phyloP scores from a whole-genome alignment of 805 yeast genomes.

The Suhomyces pyralidae region DNA sequence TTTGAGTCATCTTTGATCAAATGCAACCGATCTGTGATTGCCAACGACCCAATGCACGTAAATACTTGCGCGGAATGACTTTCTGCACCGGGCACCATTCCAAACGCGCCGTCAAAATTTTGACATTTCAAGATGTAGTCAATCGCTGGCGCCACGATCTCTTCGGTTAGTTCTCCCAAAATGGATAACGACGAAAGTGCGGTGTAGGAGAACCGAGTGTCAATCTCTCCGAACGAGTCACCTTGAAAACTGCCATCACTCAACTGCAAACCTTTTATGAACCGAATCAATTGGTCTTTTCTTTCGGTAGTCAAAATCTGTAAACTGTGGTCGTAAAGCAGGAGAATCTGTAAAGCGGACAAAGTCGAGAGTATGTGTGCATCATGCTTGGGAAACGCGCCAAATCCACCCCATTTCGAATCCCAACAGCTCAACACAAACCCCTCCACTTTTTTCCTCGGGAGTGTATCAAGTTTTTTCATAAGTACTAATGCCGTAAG shows the following conservation, averaged over 20 bases:
- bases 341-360: slow-evolving; percentile 79
- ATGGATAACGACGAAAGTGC: slow-evolving; percentile 73
- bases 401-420: slow-evolving; percentile 70
- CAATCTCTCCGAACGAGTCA: slow-evolving; percentile 88
- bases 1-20: slow-evolving; percentile 40
- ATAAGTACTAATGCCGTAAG: slow-evolving; percentile 68
- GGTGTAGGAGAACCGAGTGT: slow-evolving; percentile 84
- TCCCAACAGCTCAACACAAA: slow-evolving; percentile 71
- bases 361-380: slow-evolving; percentile 82
- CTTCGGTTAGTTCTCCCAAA: slow-evolving; percentile 57
- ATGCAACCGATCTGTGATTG: slow-evolving; percentile 61
- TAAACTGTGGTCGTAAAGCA: slow-evolving; percentile 56
- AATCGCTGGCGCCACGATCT: slow-evolving; percentile 59
- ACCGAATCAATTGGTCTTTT: slow-evolving; percentile 34
- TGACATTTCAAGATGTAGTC: slow-evolving; percentile 65
- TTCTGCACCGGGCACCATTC: slow-evolving; percentile 91
- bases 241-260: slow-evolving; percentile 80
- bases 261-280: slow-evolving; percentile 44
- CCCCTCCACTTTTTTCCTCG: slow-evolving; percentile 58
- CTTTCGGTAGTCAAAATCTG: slow-evolving; percentile 33
- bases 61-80: slow-evolving; percentile 91
- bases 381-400: slow-evolving; percentile 86
- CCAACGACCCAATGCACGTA: slow-evolving; percentile 78
- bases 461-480: slow-evolving; percentile 49
- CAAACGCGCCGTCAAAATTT: slow-evolving; percentile 96